These are phyloP conservation scores for Clathrospora elynae DNA, from an alignment of 2,329 filamentous ascomycete genomes.

Conservation along the genomic window DNA sequence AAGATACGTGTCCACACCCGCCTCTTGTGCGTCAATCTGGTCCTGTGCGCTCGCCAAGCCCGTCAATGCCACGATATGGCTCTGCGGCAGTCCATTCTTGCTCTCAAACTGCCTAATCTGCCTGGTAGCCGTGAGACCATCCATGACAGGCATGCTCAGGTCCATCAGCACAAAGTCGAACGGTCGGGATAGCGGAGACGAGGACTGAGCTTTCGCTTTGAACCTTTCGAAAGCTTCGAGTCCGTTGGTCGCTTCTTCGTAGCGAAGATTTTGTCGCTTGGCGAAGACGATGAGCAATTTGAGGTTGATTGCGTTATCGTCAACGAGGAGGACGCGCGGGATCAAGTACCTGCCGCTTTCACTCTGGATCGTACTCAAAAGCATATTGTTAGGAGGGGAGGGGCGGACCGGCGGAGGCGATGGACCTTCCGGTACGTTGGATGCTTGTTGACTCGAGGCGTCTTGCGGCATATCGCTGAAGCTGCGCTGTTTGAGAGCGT, in stretches of 20 bases:
- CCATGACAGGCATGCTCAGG: constrained; percentile 45
- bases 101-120: constrained; percentile 36
- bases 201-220: constrained; percentile 24
- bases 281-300: constrained; percentile 51
- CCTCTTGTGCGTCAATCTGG: constrained; percentile 41
- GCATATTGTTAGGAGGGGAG: constrained; percentile 26
- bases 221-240: constrained; percentile 38
- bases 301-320: constrained; percentile 45
- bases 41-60: constrained; percentile 46
- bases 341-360: constrained; percentile 34
- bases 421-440: not conserved
- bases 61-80: constrained; percentile 45
- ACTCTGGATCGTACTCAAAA: constrained; percentile 19
- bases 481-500: constrained; percentile 26
- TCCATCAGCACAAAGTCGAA: constrained; percentile 47
- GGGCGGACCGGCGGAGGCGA: constrained; percentile 21
- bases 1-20: constrained; percentile 46
- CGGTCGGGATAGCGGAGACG: constrained; percentile 22
- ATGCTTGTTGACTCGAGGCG: constrained; percentile 1
- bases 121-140: constrained; percentile 47
- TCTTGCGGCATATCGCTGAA: constrained; percentile 28
- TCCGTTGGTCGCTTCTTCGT: constrained; percentile 40
- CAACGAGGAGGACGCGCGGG: constrained; percentile 40
- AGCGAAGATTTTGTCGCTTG: constrained; percentile 36
- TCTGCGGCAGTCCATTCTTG: constrained; percentile 25